phyloP scores from a whole-genome alignment of 2,329 filamentous ascomycete genomes.

The Colletotrichum plurivorum region DNA sequence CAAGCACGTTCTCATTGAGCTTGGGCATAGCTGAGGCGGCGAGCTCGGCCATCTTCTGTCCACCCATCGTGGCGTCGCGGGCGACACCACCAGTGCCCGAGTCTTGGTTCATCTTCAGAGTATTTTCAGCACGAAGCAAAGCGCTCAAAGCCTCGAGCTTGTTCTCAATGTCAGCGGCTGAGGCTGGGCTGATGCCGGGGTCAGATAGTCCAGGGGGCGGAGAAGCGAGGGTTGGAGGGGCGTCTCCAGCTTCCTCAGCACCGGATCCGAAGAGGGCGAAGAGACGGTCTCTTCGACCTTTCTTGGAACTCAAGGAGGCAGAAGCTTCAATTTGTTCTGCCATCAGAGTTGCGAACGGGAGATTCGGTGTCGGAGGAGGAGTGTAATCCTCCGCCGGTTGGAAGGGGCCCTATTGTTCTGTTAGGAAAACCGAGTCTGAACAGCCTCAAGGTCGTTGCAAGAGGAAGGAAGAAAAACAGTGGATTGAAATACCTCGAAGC shows the following conservation, averaged over 20 bases:
- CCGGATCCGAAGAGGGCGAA: slow-evolving; percentile 22
- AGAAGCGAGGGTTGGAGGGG: background rate
- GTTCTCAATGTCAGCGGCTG: background rate
- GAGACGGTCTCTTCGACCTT: slow-evolving; percentile 11
- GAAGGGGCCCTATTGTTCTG: background rate
- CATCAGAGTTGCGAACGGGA: slow-evolving; percentile 8
- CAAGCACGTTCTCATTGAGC: background rate
- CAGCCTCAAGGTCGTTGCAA: background rate
- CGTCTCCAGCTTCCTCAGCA: background rate
- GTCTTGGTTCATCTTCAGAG: background rate
- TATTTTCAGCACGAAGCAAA: background rate
- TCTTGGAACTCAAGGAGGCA: background rate
- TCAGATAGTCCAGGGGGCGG: background rate
- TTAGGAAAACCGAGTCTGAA: slow-evolving; percentile 5
- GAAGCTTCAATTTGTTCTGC: background rate
- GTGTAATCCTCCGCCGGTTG: background rate
- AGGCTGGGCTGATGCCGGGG: background rate
- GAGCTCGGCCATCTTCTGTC: background rate
- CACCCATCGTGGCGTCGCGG: background rate
- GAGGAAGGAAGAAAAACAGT: background rate
- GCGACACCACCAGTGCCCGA: background rate
- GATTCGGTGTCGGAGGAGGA: background rate
- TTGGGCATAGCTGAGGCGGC: background rate
- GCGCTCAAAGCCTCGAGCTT: background rate
- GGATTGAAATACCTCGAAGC: background rate